Percentiles rank a stretch among this genome's conserved stretches.
phyloP scores from a whole-genome alignment of 2,329 filamentous ascomycete species.

The Penicillium crustosum region DNA sequence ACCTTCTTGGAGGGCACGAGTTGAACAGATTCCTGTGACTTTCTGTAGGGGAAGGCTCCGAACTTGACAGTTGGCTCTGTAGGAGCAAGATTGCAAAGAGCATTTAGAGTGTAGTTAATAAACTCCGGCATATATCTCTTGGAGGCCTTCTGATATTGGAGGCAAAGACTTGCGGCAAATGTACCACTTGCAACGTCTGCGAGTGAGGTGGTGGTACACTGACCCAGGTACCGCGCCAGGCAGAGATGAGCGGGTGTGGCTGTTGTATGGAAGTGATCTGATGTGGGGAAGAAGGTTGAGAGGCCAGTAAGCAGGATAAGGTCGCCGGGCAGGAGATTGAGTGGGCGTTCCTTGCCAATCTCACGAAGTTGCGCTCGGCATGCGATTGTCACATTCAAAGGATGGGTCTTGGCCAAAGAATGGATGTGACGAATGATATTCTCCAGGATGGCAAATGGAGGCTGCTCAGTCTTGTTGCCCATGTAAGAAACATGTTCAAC shows the following conservation, averaged over 20 bases:
- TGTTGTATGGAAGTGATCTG: slow-evolving; percentile 95
- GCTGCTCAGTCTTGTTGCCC: slow-evolving; percentile 49
- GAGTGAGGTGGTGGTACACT: slow-evolving; percentile 66
- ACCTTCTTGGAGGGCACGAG: slow-evolving; percentile 41
- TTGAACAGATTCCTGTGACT: slow-evolving; percentile 54
- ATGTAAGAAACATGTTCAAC: slow-evolving; percentile 60
- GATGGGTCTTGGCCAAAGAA: slow-evolving; percentile 83
- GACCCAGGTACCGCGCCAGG: slow-evolving; percentile 79
- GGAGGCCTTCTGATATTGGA: slow-evolving; percentile 80
- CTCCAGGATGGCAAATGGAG: slow-evolving; percentile 70
- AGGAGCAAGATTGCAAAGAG: slow-evolving; percentile 67
- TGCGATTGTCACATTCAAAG: slow-evolving; percentile 71
- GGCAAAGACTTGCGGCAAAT: slow-evolving; percentile 73
- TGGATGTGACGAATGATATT: slow-evolving; percentile 85
- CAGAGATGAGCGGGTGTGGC: slow-evolving; percentile 84
- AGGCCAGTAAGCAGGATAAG: slow-evolving; percentile 81
- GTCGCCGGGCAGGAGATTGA: slow-evolving; percentile 65
- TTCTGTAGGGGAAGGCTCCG: slow-evolving; percentile 63
- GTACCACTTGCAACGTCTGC: slow-evolving; percentile 70
- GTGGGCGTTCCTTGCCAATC: slow-evolving; percentile 52
- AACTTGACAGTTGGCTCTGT: slow-evolving; percentile 48
- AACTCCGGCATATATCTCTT: slow-evolving; percentile 89
- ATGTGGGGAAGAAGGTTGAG: slow-evolving; percentile 84
- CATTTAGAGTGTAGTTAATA: slow-evolving; percentile 76
- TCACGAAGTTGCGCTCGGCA: slow-evolving; percentile 71